Evolutionary conservation across 2,329 filamentous ascomycete genomes (phyloP), one percentile per base, ranked within the genome.

Genomic region (Trichothecium sympodiale): DNA sequence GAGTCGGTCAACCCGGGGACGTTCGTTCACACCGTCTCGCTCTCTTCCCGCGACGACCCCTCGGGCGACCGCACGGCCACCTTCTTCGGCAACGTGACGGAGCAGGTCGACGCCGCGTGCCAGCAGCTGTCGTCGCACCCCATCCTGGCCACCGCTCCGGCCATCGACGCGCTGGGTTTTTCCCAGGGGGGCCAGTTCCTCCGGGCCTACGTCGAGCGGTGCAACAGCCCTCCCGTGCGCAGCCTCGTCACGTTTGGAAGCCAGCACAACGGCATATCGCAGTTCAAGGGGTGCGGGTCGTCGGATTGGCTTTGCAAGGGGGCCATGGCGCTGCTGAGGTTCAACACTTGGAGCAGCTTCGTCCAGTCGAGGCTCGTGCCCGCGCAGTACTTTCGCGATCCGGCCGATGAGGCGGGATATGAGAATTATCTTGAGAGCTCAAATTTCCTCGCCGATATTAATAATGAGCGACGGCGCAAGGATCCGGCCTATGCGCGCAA

Each of bases 111-210:
- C 28, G 55, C 69, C 42, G 85, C 94, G 34, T 96, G 91, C 71
- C 65, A 63, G n/a, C 77, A 80, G 48, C 72, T 96, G 29, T 71
- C 81, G 39, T 54, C 69, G 0, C 75, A 95, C 53, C 80, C 81
- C 1, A 83, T 94, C 55, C 74, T 95, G 13, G 80, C 80, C 38
- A 83, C 80, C 6, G 83, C 84, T 1, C 83, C 83, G 0, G 85
- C 81, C 43, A 70, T 95, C 53, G 91, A 96, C 59, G 89, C 88
- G 25, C 64, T 98, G 26, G 91, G 91, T 18, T 95, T 98, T 66
- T 91, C 83, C 12, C 91, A 98, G 59, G 91, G 91, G 43, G 91
- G 91, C 2, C 85, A 94, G 56, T 95, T 98, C 64, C 72, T 98
- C n/a, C 79, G 91, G 40, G 91, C 73, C 17, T 88, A 94, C 55